Evolutionary conservation across 805 yeast genomes (phyloP).

Genomic region (Priceomyces haplophilus): DNA sequence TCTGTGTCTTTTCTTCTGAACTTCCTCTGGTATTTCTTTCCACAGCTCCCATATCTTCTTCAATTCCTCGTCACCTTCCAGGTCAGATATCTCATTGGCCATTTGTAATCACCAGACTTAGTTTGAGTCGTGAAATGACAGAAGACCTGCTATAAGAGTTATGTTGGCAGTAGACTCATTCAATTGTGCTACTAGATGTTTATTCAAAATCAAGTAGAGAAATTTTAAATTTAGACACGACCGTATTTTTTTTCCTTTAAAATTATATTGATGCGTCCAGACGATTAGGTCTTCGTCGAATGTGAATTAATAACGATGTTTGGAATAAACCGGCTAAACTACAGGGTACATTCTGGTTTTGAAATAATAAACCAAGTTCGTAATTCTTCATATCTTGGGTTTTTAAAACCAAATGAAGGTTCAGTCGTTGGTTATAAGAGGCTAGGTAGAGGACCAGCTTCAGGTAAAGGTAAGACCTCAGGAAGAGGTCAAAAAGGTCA

Average conservation of each 20-base stretch:
- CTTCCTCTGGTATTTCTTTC: slow-evolving; percentile 28
- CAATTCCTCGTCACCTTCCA: slow-evolving; percentile 25
- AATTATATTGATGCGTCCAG: neutral
- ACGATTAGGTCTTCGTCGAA: neutral
- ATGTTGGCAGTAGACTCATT: neutral
- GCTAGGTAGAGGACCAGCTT: slow-evolving; percentile 95
- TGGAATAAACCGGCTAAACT: slow-evolving; percentile 6
- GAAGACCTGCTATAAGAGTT: too few relatives aligned
- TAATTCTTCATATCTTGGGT: slow-evolving; percentile 48
- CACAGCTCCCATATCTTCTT: slow-evolving; percentile 29
- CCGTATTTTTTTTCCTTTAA: neutral
- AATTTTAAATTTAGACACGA: too few relatives aligned
- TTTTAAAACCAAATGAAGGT: slow-evolving; percentile 56
- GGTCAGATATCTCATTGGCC: slow-evolving; percentile 3
- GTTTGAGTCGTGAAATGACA: too few relatives aligned
- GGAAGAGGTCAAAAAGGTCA: slow-evolving; percentile 99
- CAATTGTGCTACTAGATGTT: neutral
- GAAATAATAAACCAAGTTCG: slow-evolving; percentile 19
- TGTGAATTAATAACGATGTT: slow-evolving; percentile 7
- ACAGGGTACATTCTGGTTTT: slow-evolving; percentile 1
- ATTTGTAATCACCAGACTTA: too few relatives aligned
- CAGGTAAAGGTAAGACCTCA: slow-evolving; percentile 89
- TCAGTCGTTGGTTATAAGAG: slow-evolving; percentile 63
- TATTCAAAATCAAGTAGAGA: neutral
- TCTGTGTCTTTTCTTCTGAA: slow-evolving; percentile 21